phyloP scores from a whole-genome alignment of 2,329 filamentous ascomycete genomes.

The Ophiognomonia clavigignenti-juglandacearum region DNA sequence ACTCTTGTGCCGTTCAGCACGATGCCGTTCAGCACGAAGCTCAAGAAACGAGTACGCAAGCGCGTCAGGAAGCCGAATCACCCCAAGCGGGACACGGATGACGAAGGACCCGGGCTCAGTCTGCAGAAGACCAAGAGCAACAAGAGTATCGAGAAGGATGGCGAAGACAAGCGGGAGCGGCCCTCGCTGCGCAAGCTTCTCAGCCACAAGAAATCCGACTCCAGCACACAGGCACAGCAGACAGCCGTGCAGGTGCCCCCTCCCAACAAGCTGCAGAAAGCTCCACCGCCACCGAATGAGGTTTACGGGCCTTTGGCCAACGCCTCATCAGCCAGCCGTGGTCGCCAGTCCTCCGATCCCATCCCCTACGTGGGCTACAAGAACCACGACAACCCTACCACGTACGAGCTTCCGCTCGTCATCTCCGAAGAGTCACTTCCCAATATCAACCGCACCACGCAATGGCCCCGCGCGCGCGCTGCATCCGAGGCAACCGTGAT shows the following conservation, averaged over 20 bases:
- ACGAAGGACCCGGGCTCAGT: slow-evolving; percentile 21
- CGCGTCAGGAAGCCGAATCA: slow-evolving; percentile 29
- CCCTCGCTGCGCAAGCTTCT: slow-evolving; percentile 9
- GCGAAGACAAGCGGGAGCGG: slow-evolving; percentile 20
- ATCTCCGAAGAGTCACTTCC: slow-evolving; percentile 21
- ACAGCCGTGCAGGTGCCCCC: slow-evolving; percentile 9
- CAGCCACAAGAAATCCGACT: slow-evolving; percentile 14
- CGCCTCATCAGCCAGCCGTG: slow-evolving; percentile 9
- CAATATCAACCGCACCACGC: slow-evolving; percentile 4
- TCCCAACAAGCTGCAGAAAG: slow-evolving; percentile 6
- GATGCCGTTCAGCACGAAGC: slow-evolving; percentile 25
- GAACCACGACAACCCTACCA: slow-evolving; percentile 8
- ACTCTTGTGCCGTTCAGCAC: slow-evolving; percentile 15
- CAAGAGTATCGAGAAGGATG: slow-evolving; percentile 20
- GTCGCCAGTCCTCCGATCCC: slow-evolving; percentile 14
- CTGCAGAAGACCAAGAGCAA: slow-evolving; percentile 15
- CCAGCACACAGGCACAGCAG: slow-evolving; percentile 3
- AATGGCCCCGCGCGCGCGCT: slow-evolving; percentile 9
- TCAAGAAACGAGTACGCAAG: slow-evolving; percentile 39
- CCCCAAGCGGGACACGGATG: slow-evolving; percentile 25
- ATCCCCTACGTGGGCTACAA: slow-evolving; percentile 8
- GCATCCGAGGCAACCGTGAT: slow-evolving; percentile 4
- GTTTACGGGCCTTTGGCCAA: neutral
- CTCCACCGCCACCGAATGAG: neutral
- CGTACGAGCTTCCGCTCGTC: slow-evolving; percentile 20